Percentiles rank a stretch among this genome's conserved stretches.
Evolutionary conservation across 1,284 basidiomycete species (phyloP).

Genomic region (Sanghuangporus sanghuang): DNA sequence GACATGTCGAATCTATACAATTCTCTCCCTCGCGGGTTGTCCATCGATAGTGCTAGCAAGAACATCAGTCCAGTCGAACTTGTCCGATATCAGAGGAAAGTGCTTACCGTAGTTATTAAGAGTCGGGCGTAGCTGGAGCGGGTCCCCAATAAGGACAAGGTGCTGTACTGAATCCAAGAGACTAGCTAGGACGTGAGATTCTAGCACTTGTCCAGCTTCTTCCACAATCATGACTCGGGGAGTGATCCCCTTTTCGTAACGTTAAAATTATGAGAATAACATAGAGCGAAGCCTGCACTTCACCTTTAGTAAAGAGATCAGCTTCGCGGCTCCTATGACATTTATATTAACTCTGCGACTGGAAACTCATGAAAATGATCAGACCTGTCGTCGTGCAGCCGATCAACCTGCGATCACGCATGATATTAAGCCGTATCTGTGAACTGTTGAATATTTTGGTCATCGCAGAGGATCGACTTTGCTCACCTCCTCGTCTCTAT

Average conservation of each 20-base stretch:
- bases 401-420: slow-evolving; percentile 52
- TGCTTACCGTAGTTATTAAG: slow-evolving; percentile 57
- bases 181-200: slow-evolving; percentile 61
- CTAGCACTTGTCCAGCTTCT: slow-evolving; percentile 75
- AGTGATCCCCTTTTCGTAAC: slow-evolving; percentile 37
- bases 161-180: slow-evolving; percentile 60
- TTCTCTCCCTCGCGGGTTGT: slow-evolving; percentile 30
- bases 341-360: not conserved
- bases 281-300: not conserved
- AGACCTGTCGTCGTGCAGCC: slow-evolving; percentile 67
- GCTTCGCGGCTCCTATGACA: slow-evolving; percentile 55
- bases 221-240: slow-evolving; percentile 58
- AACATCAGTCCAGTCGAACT: not conserved
- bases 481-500: slow-evolving; percentile 32
- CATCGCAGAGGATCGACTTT: not conserved
- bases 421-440: slow-evolving; percentile 38
- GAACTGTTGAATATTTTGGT: not conserved
- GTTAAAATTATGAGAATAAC: not conserved
- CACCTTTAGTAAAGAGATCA: slow-evolving; percentile 53
- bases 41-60: slow-evolving; percentile 34
- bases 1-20: slow-evolving; percentile 41
- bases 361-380: not conserved
- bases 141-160: slow-evolving; percentile 67
- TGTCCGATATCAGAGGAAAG: not conserved
- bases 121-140: slow-evolving; percentile 63